phyloP scores from a whole-genome alignment of 495 filamentous ascomycete species.

The Penicillium ochrochloron region DNA sequence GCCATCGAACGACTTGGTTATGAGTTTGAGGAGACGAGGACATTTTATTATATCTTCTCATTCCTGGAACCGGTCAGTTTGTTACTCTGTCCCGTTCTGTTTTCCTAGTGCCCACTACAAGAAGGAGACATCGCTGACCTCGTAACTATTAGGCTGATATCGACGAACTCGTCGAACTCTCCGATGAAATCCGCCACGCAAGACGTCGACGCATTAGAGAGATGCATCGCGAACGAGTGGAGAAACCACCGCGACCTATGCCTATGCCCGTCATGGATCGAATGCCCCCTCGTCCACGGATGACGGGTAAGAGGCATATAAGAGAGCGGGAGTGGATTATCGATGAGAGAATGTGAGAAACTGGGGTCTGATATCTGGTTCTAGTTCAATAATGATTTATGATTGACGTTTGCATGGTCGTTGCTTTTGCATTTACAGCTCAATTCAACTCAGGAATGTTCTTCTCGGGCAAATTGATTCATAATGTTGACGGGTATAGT shows the following conservation, averaged over 20 bases:
- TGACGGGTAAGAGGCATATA: slow-evolving; percentile 19
- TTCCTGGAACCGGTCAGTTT: slow-evolving; percentile 83
- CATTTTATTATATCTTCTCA: slow-evolving; percentile 90
- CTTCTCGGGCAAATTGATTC: background rate
- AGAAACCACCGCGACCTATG: slow-evolving; percentile 27
- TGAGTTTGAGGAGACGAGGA: slow-evolving; percentile 88
- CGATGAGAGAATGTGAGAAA: slow-evolving; percentile 8
- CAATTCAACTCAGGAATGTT: background rate
- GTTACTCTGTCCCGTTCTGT: background rate
- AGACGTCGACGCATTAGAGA: slow-evolving; percentile 79
- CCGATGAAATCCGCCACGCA: slow-evolving; percentile 77
- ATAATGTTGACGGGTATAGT: background rate
- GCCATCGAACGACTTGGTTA: slow-evolving; percentile 86
- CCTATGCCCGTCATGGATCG: slow-evolving; percentile 13
- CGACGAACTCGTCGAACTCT: slow-evolving; percentile 74
- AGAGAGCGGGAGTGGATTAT: slow-evolving; percentile 35
- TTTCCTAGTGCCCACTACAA: background rate
- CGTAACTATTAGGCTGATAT: slow-evolving; percentile 77
- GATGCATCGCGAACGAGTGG: slow-evolving; percentile 77
- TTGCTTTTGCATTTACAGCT: background rate
- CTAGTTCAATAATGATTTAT: slow-evolving; percentile 3
- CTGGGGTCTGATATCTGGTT: background rate
- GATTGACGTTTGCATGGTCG: background rate
- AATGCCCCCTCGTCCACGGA: slow-evolving; percentile 24
- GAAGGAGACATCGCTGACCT: slow-evolving; percentile 22